These are phyloP conservation scores for Fusarium continuum DNA, from an alignment of 2,329 filamentous ascomycete genomes.

Conservation along the genomic window DNA sequence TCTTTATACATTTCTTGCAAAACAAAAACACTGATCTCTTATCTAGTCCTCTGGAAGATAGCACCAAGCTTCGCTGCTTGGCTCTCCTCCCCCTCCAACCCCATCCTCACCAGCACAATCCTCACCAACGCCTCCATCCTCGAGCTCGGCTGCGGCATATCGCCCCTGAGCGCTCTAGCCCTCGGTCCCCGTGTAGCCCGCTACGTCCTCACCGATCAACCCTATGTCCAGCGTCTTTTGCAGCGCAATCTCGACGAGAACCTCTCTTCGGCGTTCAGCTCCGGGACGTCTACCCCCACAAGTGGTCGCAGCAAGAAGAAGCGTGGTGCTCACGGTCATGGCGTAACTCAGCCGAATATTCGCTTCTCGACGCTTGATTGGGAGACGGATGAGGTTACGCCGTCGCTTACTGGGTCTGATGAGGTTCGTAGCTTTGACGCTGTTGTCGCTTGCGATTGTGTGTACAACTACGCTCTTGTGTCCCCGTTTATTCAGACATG, in stretches of 20 bases:
- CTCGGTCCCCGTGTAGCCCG: slow-evolving; percentile 67
- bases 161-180: slow-evolving; percentile 78
- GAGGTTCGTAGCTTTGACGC: slow-evolving; percentile 67
- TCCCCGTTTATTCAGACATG: slow-evolving; percentile 84
- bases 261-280: slow-evolving; percentile 24
- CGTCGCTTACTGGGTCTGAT: slow-evolving; percentile 50
- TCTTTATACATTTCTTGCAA: slow-evolving; percentile 1
- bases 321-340: slow-evolving; percentile 23
- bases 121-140: slow-evolving; percentile 69
- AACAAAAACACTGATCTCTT: slow-evolving; percentile 5
- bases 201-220: slow-evolving; percentile 88
- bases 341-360: slow-evolving; percentile 52
- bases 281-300: slow-evolving; percentile 14
- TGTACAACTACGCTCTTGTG: slow-evolving; percentile 92
- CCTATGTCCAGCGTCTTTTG: slow-evolving; percentile 82
- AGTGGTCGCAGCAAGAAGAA: slow-evolving; percentile 32
- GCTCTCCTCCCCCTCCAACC: slow-evolving; percentile 71
- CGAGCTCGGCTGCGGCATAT: slow-evolving; percentile 90
- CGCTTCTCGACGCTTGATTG: slow-evolving; percentile 78
- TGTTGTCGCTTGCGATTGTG: slow-evolving; percentile 88
- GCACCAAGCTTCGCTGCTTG: slow-evolving; percentile 84
- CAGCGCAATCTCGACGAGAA: slow-evolving; percentile 79
- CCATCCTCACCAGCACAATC: slow-evolving; percentile 63
- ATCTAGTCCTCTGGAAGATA: slow-evolving; percentile 86
- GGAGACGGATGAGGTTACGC: slow-evolving; percentile 71